These are phyloP conservation scores for Eleusine coracana DNA, from an alignment of 176 grass and related monocot species.

Conservation along the genomic window DNA sequence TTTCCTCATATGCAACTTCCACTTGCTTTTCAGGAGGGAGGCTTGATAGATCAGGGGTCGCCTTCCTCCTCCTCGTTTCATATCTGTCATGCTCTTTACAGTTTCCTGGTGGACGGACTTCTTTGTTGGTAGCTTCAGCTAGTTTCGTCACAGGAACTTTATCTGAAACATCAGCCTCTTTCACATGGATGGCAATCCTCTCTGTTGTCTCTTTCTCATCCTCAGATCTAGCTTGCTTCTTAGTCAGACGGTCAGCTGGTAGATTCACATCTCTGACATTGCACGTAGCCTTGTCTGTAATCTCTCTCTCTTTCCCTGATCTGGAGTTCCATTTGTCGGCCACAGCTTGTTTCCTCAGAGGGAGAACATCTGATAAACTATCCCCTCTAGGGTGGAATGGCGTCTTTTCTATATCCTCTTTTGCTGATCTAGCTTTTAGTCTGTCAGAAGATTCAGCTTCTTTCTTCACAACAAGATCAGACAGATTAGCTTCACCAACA, in stretches of 20 bases:
- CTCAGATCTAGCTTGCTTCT: constrained; percentile 28
- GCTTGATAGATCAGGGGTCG: constrained; percentile 30
- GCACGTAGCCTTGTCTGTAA: background rate
- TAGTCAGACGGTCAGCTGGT: constrained; percentile 24
- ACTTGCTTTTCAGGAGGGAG: constrained; percentile 61
- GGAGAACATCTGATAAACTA: constrained; percentile 17
- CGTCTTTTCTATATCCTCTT: background rate
- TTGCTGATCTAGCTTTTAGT: constrained; percentile 4
- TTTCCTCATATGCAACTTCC: constrained; percentile 59
- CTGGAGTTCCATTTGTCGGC: background rate
- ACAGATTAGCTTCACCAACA: constrained; percentile 23
- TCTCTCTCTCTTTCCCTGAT: constrained; percentile 33
- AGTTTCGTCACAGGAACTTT: constrained; percentile 30
- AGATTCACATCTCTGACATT: constrained; percentile 13
- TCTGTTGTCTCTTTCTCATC: background rate
- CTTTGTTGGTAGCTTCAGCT: constrained; percentile 23
- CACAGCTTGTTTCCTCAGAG: constrained; percentile 20
- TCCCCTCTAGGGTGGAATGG: constrained; percentile 15
- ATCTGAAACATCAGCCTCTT: constrained; percentile 13
- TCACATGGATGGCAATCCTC: background rate
- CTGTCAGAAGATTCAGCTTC: constrained; percentile 30
- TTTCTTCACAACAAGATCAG: constrained; percentile 20
- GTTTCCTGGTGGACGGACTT: constrained; percentile 11
- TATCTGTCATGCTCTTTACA: constrained; percentile 5
- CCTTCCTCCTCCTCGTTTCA: constrained; percentile 34